phyloP scores from a whole-genome alignment of 2,329 filamentous ascomycete genomes.

The Chrysosporium queenslandicum region DNA sequence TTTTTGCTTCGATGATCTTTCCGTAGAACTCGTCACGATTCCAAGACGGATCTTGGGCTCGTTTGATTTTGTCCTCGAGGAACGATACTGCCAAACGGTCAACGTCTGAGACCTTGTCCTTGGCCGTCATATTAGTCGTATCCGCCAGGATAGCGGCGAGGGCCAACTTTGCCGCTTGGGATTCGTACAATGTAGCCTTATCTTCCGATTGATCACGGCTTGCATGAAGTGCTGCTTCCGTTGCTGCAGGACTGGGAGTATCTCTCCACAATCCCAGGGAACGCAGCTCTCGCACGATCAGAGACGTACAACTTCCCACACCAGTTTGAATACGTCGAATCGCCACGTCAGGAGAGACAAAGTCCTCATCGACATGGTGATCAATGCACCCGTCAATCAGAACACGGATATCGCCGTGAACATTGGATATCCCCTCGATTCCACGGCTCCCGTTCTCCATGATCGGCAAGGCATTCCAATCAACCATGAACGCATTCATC shows the following conservation, averaged over 20 bases:
- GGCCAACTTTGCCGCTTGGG: conserved; percentile 31
- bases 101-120: conserved; percentile 39
- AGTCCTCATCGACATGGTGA: conserved; percentile 52
- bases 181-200: conserved; percentile 15
- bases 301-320: conserved; percentile 50
- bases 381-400: conserved; percentile 49
- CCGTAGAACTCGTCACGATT: conserved; percentile 43
- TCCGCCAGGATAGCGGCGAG: conserved; percentile 38
- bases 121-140: conserved; percentile 36
- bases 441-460: conserved; percentile 31
- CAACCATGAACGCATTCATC: conserved; percentile 31
- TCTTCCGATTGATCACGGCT: background rate
- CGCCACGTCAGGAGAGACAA: conserved; percentile 35
- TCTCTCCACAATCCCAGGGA: conserved; percentile 37
- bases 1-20: conserved; percentile 45
- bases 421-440: conserved; percentile 39
- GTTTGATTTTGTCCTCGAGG: conserved; percentile 40
- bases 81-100: conserved; percentile 42
- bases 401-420: conserved; percentile 19
- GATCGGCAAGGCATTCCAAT: conserved; percentile 38
- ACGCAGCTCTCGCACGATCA: conserved; percentile 43
- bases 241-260: conserved; percentile 21
- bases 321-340: conserved; percentile 46
- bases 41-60: conserved; percentile 25
- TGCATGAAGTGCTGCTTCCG: conserved; percentile 8